Evolutionary conservation across 306 rosid genomes (phyloP), one percentile per base, ranked within the genome.

Genomic region (Rosa rugosa): DNA sequence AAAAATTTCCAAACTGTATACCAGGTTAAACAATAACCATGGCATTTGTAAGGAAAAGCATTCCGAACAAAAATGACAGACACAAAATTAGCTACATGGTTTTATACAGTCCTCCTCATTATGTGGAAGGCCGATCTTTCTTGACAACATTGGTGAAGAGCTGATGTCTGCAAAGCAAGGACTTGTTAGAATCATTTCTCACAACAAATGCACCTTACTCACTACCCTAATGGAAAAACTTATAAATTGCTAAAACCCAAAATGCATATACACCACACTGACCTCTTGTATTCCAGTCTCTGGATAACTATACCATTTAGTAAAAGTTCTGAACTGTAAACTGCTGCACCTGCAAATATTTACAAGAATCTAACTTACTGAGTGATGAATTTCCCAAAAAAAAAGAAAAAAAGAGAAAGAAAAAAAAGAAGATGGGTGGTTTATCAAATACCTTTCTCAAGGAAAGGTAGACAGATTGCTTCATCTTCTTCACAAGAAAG

Each of bases 221-320:
- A 53, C 22, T 6, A 64, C 9, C 22, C 11, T 9, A 14, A 14
- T 18, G 14, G 6, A 22, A 34, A 31, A 31, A 31, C 42, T 13
- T 5, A 14, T 12, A 34, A 27, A 0, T 14, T 64, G 69, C 18
- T 14, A 34, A 64, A 64, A 64, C 22, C 22, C 68, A 64, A 13
- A 34, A 64, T 36, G 44, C n/a, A 7, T 12, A 14, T 27, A 14
- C 40, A 31, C 9, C 11, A 18, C 17, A 46, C 74, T 51, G 81
- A 92, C 99, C 99, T 92, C 83, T 92, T 89, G 81, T 86, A 91
- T 53, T 92, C 97, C 88, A 95, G 86, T 89, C 80, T 95, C 88
- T 95, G 99, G 20, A 85, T 88, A 77, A 95, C 97, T 57, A 95
- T 88, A 76, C 99, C 99, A 77, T 92, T 95, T 73, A 92, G 83